Conservation (phyloP, 371 early-diverging fungal species). For the Homolaphlyctis polyrhiza region DNA sequence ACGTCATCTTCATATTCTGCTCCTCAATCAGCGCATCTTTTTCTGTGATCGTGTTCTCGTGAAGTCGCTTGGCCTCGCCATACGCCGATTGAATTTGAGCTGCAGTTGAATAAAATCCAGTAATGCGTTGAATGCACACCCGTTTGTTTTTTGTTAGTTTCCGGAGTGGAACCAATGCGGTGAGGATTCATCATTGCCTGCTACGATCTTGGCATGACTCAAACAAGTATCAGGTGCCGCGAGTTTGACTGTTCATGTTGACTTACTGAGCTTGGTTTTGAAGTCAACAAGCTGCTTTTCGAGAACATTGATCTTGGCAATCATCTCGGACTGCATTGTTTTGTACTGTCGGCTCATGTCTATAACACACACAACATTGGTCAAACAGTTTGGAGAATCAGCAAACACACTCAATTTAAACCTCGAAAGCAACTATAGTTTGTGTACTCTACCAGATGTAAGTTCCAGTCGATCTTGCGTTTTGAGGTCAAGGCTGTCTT, state of each 20-base stretch:
- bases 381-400: no score
- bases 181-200: no score
- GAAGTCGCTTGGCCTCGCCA: conserved; percentile 26
- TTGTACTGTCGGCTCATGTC: conserved; percentile 53
- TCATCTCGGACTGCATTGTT: conserved; percentile 45
- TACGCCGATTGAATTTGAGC: conserved; percentile 22
- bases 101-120: conserved; percentile 3
- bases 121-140: no score
- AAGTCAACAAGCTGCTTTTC: conserved; percentile 35
- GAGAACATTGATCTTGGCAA: conserved; percentile 26
- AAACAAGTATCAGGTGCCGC: not conserved
- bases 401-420: no score
- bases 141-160: not conserved
- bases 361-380: not conserved
- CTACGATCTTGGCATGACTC: no score
- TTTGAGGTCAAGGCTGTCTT: conserved; percentile 28
- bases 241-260: not conserved
- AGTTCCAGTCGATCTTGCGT: conserved; percentile 37
- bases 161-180: not conserved
- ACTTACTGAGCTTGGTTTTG: conserved; percentile 32
- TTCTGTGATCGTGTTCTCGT: conserved; percentile 23
- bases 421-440: no score
- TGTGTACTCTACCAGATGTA: conserved; percentile 39
- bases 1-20: conserved; percentile 51
- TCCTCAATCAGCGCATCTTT: conserved; percentile 48